These are phyloP conservation scores for Phytophthora uliginosa DNA, from an alignment of 352 stramenopile genomes.

Conservation along the genomic window DNA sequence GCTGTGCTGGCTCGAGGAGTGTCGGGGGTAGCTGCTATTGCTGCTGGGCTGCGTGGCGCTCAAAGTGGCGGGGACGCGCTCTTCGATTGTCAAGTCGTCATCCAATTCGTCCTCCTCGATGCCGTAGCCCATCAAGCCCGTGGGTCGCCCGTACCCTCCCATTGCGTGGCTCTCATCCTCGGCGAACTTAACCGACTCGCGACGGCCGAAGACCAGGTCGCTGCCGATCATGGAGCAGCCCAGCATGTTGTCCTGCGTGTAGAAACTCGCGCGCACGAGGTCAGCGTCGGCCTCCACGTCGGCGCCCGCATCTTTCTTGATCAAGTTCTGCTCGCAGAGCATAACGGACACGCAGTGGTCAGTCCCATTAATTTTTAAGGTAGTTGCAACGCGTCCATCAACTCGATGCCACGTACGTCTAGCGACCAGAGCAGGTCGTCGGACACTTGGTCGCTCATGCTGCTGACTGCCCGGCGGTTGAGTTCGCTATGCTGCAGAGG, in stretches of 20 bases:
- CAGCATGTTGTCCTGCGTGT: slow-evolving; percentile 50
- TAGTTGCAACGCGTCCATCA: background rate
- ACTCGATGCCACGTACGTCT: slow-evolving; percentile 52
- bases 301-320: slow-evolving; percentile 48
- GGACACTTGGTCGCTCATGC: slow-evolving; percentile 66
- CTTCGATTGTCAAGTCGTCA: slow-evolving; percentile 40
- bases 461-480: slow-evolving; percentile 12
- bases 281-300: slow-evolving; percentile 44
- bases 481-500: background rate
- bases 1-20: slow-evolving; percentile 50
- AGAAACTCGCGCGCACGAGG: slow-evolving; percentile 52
- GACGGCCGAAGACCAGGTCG: slow-evolving; percentile 59
- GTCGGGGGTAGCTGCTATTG: slow-evolving; percentile 34
- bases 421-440: slow-evolving; percentile 79
- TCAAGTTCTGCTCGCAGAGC: slow-evolving; percentile 41
- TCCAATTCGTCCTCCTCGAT: slow-evolving; percentile 48
- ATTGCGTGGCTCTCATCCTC: slow-evolving; percentile 13
- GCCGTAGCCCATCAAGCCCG: slow-evolving; percentile 43
- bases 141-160: slow-evolving; percentile 40
- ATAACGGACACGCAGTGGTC: background rate
- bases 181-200: slow-evolving; percentile 30
- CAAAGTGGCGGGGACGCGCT: slow-evolving; percentile 31
- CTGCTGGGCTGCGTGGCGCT: slow-evolving; percentile 22
- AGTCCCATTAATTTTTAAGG: background rate
- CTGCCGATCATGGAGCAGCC: slow-evolving; percentile 48